These are phyloP conservation scores for Chaetoceros tenuissimus DNA, from an alignment of 108 stramenopile genomes.

Conservation along the genomic window DNA sequence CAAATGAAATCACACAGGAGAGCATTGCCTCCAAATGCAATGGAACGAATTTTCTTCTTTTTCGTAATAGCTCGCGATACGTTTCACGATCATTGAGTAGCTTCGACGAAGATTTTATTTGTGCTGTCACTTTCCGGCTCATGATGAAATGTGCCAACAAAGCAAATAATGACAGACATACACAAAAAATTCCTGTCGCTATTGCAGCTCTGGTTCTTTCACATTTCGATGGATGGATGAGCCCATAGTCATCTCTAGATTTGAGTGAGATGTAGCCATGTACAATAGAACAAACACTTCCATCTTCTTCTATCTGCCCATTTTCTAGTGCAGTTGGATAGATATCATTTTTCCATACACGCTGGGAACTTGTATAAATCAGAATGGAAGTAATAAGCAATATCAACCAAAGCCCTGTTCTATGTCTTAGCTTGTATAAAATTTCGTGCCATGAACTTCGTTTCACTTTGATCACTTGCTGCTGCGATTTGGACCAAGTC, in stretches of 20 bases:
- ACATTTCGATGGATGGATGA: background rate
- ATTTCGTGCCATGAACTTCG: conserved; percentile 20
- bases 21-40: background rate
- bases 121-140: background rate
- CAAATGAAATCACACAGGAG: background rate
- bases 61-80: background rate
- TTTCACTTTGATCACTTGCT: conserved; percentile 1
- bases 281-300: conserved; percentile 18
- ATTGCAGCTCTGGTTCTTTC: background rate
- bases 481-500: conserved; percentile 1
- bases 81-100: background rate
- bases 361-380: conserved; percentile 14
- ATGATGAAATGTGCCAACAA: background rate
- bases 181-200: background rate
- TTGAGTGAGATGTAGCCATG: background rate
- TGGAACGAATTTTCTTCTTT: background rate
- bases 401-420: conserved; percentile 36
- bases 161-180: background rate
- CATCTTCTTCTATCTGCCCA: background rate
- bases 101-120: background rate
- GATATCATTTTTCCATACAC: conserved; percentile 25
- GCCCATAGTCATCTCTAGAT: background rate
- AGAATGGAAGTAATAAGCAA: conserved; percentile 23
- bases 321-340: conserved; percentile 1
- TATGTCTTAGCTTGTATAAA: conserved; percentile 19